A percentile compares a stretch with the other conserved stretches of the same genome.
Evolutionary conservation across 495 filamentous ascomycete species (phyloP).

Genomic region (Aspergillus panamensis): DNA sequence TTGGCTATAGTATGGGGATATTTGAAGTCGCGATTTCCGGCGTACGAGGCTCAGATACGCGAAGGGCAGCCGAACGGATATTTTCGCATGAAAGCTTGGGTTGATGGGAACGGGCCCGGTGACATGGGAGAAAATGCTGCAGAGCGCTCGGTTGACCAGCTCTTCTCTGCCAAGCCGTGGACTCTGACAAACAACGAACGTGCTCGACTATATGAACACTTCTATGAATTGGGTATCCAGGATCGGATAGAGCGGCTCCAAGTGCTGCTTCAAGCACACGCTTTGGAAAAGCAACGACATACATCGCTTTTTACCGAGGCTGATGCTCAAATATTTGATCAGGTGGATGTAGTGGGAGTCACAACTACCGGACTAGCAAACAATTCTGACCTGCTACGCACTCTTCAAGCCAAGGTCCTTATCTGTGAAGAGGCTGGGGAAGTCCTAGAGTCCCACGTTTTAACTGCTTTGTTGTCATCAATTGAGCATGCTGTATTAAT

Average conservation of each 20-base stretch:
- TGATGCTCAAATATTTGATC: not conserved
- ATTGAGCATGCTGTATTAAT: conserved; percentile 9
- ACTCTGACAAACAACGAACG: conserved; percentile 22
- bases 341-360: conserved; percentile 29
- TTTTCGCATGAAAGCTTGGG: conserved; percentile 2
- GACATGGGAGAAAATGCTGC: not conserved
- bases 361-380: conserved; percentile 35
- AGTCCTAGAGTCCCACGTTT: conserved; percentile 5
- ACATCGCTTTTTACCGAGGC: not conserved
- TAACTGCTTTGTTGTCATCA: conserved; percentile 1
- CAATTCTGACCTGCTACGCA: conserved; percentile 23
- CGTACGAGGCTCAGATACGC: not conserved
- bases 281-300: not conserved
- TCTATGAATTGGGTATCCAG: conserved; percentile 9
- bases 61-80: not conserved
- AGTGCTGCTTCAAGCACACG: not conserved
- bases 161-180: conserved; percentile 9
- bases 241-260: no score
- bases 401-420: conserved; percentile 1
- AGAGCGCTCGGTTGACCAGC: conserved; percentile 10
- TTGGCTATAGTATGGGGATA: not conserved
- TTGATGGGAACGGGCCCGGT: conserved; percentile 4
- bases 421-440: conserved; percentile 11
- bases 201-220: conserved; percentile 12
- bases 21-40: not conserved